Percentiles rank a stretch among this genome's conserved stretches.
Evolutionary conservation across 805 yeast species (phyloP).

Genomic region (Pichia occidentalis): DNA sequence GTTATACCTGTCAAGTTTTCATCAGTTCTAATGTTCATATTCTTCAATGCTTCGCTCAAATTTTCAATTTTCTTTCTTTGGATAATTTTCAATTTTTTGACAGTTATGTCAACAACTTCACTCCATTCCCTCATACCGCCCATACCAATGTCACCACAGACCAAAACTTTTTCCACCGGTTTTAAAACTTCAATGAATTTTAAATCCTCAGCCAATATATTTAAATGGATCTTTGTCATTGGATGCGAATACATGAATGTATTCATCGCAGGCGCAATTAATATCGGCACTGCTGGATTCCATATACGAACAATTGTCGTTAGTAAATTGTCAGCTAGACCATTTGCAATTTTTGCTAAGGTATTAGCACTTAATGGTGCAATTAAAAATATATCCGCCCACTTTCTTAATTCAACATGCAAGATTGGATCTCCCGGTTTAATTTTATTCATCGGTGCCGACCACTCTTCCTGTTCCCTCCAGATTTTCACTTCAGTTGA

Average conservation of each 20-base stretch:
- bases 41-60: too few relatives aligned
- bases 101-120: constrained; percentile 83
- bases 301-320: constrained; percentile 92
- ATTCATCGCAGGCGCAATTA: constrained; percentile 94
- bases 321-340: constrained; percentile 85
- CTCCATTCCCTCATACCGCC: constrained; percentile 99
- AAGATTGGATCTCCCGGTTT: constrained; percentile 88
- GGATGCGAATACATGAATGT: constrained; percentile 87
- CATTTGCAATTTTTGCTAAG: constrained; percentile 79
- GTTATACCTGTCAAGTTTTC: too few relatives aligned
- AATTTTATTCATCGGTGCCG: constrained; percentile 35
- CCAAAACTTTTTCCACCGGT: constrained; percentile 94
- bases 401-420: constrained; percentile 88
- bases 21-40: too few relatives aligned
- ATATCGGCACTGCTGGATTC: constrained; percentile 86
- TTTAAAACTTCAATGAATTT: constrained; percentile 90
- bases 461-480: constrained; percentile 95
- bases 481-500: constrained; percentile 73
- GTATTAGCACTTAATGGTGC: constrained; percentile 97
- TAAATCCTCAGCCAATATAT: constrained; percentile 79
- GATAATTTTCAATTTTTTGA: constrained; percentile 58
- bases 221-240: constrained; percentile 76
- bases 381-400: constrained; percentile 91
- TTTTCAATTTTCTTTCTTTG: constrained; percentile 40
- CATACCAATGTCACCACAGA: constrained; percentile 96